A percentile compares a stretch with the other conserved stretches of the same genome.
These are phyloP conservation scores for Acrodontium crateriforme DNA, from an alignment of 2,329 filamentous ascomycete genomes.

Conservation along the genomic window DNA sequence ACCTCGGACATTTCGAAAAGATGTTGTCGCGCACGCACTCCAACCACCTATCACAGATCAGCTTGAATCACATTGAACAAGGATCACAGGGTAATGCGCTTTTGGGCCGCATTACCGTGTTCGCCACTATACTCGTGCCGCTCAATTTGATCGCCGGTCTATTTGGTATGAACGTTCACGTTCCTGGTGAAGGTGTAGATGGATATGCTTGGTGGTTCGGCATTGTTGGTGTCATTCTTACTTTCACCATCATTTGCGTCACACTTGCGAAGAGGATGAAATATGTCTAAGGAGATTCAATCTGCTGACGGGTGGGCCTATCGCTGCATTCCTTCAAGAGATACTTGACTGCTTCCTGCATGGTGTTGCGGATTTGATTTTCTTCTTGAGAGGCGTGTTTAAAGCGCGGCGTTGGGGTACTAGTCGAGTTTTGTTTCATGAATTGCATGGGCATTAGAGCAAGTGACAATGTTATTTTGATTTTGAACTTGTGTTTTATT, in stretches of 20 bases:
- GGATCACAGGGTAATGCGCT: conserved; percentile 80
- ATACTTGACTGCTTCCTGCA: too few relatives aligned
- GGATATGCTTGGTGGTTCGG: conserved; percentile 45
- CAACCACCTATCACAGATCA: conserved; percentile 91
- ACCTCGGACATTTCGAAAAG: conserved; percentile 90
- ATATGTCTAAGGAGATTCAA: conserved; percentile 23
- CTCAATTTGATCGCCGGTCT: conserved; percentile 76
- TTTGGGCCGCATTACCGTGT: conserved; percentile 85
- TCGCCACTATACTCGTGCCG: conserved; percentile 91
- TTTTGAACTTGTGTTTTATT: too few relatives aligned
- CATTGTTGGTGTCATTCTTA: conserved; percentile 43
- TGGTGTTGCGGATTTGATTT: too few relatives aligned
- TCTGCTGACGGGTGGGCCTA: too few relatives aligned
- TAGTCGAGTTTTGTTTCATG: too few relatives aligned
- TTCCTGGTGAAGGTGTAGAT: conserved; percentile 44
- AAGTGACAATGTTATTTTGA: too few relatives aligned
- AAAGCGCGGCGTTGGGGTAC: too few relatives aligned
- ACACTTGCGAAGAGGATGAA: conserved; percentile 29
- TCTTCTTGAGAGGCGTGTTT: too few relatives aligned
- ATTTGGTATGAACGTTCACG: conserved; percentile 75
- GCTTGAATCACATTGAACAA: conserved; percentile 78
- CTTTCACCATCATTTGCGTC: conserved; percentile 28
- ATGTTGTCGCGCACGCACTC: conserved; percentile 87
- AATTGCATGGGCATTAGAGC: too few relatives aligned
- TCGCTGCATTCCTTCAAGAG: too few relatives aligned